Evolutionary conservation across 2,329 filamentous ascomycete species (phyloP).

Genomic region (Aspergillus fumigatus): DNA sequence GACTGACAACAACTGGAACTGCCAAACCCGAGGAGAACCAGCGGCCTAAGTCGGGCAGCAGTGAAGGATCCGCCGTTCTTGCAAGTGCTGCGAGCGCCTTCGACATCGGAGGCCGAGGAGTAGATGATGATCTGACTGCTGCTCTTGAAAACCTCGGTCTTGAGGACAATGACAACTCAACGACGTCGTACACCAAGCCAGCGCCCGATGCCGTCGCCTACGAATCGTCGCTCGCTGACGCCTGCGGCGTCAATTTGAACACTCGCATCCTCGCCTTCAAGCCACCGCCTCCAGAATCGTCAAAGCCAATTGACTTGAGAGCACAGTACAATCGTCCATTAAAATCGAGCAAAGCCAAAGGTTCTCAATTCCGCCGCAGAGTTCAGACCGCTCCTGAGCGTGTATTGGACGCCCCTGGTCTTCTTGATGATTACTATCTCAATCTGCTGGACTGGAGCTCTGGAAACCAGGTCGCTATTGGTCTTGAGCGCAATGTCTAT

Average conservation of each 20-base stretch:
- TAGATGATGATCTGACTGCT: conserved; percentile 69
- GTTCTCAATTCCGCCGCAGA: conserved; percentile 83
- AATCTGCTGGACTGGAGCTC: conserved; percentile 98
- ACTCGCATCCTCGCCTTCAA: conserved; percentile 98
- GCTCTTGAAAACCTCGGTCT: conserved; percentile 77
- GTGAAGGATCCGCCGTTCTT: conserved; percentile 70
- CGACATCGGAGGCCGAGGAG: conserved; percentile 56
- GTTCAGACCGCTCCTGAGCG: conserved; percentile 93
- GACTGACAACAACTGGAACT: conserved; percentile 73
- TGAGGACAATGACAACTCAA: conserved; percentile 63
- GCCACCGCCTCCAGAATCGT: conserved; percentile 94
- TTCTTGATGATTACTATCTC: conserved; percentile 98
- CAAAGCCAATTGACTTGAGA: conserved; percentile 94
- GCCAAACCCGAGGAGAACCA: conserved; percentile 79
- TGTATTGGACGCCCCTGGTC: conserved; percentile 89
- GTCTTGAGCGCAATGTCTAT: conserved; percentile 93
- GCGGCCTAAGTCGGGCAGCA: conserved; percentile 65
- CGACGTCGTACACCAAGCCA: conserved; percentile 65
- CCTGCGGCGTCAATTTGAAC: conserved; percentile 88
- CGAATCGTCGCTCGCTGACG: conserved; percentile 82
- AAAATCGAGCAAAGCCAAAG: conserved; percentile 66
- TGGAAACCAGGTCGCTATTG: conserved; percentile 95
- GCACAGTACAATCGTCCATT: conserved; percentile 97
- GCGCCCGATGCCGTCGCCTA: conserved; percentile 87
- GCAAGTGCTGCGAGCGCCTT: conserved; percentile 67